Evolutionary conservation across 2,329 filamentous ascomycete species (phyloP).

Genomic region (Simplicillium aogashimaense): DNA sequence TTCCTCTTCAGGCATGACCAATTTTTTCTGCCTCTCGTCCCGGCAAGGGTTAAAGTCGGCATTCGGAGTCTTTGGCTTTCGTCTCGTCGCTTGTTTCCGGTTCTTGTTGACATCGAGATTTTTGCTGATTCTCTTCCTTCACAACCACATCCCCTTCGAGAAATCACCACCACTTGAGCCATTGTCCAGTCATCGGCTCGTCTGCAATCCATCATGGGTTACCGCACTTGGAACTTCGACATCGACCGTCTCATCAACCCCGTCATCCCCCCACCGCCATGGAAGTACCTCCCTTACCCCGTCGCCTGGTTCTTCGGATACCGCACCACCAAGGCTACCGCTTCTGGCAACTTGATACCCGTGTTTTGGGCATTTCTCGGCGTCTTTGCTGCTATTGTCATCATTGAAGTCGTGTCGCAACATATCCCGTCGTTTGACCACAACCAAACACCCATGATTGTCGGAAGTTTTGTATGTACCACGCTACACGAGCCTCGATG

Average conservation of each 20-base stretch:
- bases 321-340: constrained; percentile 27
- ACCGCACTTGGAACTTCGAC: constrained; percentile 48
- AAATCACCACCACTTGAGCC: too few species aligned
- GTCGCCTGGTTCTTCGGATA: constrained; percentile 62
- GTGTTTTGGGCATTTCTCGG: constrained; percentile 57
- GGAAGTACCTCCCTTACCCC: constrained; percentile 52
- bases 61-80: too few species aligned
- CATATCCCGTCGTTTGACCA: constrained; percentile 43
- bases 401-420: constrained; percentile 47
- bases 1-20: too few species aligned
- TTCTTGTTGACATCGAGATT: too few species aligned
- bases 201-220: not conserved
- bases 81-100: too few species aligned
- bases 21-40: too few species aligned
- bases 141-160: too few species aligned
- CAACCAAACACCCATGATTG: constrained; percentile 47
- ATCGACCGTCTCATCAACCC: constrained; percentile 70
- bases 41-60: too few species aligned
- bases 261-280: constrained; percentile 54
- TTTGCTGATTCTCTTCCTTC: too few species aligned
- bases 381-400: constrained; percentile 48
- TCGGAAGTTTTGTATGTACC: constrained; percentile 58
- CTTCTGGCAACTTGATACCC: constrained; percentile 47
- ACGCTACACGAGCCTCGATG: not conserved
- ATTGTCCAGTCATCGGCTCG: too few species aligned